Conservation (phyloP, 306 rosid genomes). For the Clitoria ternatea region DNA sequence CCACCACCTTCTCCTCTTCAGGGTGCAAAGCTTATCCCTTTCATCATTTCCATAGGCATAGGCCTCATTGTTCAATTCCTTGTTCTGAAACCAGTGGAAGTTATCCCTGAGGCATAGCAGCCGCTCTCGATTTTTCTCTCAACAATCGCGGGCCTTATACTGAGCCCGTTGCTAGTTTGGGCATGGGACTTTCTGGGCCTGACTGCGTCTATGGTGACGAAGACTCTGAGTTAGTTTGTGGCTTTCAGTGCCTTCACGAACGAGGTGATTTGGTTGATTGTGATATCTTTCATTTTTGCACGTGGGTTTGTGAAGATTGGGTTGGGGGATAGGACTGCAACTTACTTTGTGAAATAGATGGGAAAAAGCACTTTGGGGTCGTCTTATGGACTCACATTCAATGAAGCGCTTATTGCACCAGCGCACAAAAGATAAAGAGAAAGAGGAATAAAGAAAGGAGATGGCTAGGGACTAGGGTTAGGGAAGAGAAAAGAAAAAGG, state of each 20-base stretch:
- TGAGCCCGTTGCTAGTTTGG: constrained; percentile 87
- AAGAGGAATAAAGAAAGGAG: too few species aligned
- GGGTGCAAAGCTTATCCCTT: constrained; percentile 74
- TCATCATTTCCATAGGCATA: constrained; percentile 44
- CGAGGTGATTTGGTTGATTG: constrained; percentile 95
- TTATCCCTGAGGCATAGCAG: constrained; percentile 79
- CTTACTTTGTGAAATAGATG: constrained; percentile 80
- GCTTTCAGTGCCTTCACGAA: constrained; percentile 88
- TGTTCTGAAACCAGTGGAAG: constrained; percentile 69
- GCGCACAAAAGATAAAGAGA: too few species aligned
- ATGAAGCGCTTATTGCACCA: constrained; percentile 88
- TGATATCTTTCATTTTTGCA: constrained; percentile 91
- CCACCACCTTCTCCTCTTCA: constrained; percentile 11
- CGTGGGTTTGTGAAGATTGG: constrained; percentile 97
- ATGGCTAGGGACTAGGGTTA: too few species aligned
- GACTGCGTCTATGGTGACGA: constrained; percentile 57
- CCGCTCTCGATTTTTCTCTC: constrained; percentile 79
- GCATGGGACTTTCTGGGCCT: constrained; percentile 93
- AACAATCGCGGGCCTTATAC: constrained; percentile 80
- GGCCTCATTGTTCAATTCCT: constrained; percentile 65
- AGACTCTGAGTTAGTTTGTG: constrained; percentile 55
- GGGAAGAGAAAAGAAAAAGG: too few species aligned
- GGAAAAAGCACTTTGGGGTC: constrained; percentile 87
- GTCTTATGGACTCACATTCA: constrained; percentile 79
- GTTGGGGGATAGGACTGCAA: constrained; percentile 83